Evolutionary conservation across 2,329 filamentous ascomycete species (phyloP).

Genomic region (Penicillium griseofulvum): DNA sequence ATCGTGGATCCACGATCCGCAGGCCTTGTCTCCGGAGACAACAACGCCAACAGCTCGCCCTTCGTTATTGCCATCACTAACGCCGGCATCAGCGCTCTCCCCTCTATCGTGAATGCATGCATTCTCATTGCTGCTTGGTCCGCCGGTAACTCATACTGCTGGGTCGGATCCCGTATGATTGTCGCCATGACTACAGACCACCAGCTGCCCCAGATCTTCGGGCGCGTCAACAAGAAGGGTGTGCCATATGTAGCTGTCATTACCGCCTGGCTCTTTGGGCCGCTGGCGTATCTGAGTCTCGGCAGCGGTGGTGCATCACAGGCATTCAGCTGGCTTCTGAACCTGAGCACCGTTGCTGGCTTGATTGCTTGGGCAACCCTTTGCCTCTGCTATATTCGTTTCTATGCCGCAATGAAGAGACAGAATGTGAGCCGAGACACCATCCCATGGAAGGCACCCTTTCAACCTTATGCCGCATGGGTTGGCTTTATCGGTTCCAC

Average conservation of each 20-base stretch:
- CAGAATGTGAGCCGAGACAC: conserved; percentile 39
- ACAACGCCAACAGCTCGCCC: conserved; percentile 35
- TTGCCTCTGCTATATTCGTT: conserved; percentile 50
- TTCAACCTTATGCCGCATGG: conserved; percentile 64
- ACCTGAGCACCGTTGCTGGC: conserved; percentile 47
- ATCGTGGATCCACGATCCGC: conserved; percentile 27
- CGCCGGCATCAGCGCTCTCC: conserved; percentile 35
- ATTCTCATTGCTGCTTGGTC: conserved; percentile 42
- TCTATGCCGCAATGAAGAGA: conserved; percentile 46
- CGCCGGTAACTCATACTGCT: conserved; percentile 44
- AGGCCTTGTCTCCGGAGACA: conserved; percentile 23
- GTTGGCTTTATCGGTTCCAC: conserved; percentile 56
- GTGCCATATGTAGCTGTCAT: conserved; percentile 59
- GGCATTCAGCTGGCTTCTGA: conserved; percentile 44
- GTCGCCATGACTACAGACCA: conserved; percentile 60
- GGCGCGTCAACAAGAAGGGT: conserved; percentile 52
- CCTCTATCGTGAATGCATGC: conserved; percentile 35
- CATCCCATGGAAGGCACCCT: conserved; percentile 49
- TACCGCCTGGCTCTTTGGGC: conserved; percentile 49
- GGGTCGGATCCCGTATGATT: conserved; percentile 58
- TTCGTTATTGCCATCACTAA: conserved; percentile 37
- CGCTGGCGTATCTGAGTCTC: conserved; percentile 44
- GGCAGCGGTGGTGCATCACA: conserved; percentile 35
- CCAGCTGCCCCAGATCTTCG: conserved; percentile 58
- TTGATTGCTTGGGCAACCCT: conserved; percentile 51